Percentiles rank a stretch among this genome's conserved stretches.
phyloP scores from a whole-genome alignment of 2,329 filamentous ascomycete species.

The Chrysoporthe puriensis region DNA sequence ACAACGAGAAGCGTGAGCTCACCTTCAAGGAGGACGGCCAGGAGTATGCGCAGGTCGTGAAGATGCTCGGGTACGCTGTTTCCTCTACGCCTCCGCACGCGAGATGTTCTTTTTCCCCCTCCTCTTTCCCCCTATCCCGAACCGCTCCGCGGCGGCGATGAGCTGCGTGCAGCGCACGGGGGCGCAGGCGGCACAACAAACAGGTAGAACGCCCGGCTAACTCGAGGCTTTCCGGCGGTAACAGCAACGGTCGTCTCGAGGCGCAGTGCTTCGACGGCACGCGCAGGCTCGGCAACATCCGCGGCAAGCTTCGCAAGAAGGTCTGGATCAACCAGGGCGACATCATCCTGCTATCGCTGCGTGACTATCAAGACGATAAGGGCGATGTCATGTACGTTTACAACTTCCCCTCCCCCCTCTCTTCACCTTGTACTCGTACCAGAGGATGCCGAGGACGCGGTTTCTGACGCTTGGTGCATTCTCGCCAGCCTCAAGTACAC shows the following conservation, averaged over 20 bases:
- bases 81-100: no score
- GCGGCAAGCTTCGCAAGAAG: conserved; percentile 98
- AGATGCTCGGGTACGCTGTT: conserved; percentile 74
- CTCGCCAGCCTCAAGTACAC: conserved; percentile 75
- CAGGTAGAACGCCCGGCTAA: neutral
- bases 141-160: no score
- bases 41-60: conserved; percentile 73
- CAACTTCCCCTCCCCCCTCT: neutral
- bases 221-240: neutral
- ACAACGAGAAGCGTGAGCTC: conserved; percentile 81
- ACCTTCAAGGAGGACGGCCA: conserved; percentile 83
- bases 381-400: conserved; percentile 71
- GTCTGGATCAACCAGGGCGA: conserved; percentile 99
- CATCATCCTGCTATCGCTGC: conserved; percentile 81
- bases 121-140: no score
- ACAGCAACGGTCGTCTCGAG: conserved; percentile 81
- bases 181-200: neutral
- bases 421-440: neutral
- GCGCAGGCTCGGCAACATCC: conserved; percentile 70
- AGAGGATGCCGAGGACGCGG: no score
- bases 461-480: neutral
- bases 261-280: conserved; percentile 94
- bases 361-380: conserved; percentile 88
- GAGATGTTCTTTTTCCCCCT: neutral
- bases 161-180: no score